These are phyloP conservation scores for Globisporangium polare DNA, from an alignment of 352 stramenopile genomes.

Conservation along the genomic window DNA sequence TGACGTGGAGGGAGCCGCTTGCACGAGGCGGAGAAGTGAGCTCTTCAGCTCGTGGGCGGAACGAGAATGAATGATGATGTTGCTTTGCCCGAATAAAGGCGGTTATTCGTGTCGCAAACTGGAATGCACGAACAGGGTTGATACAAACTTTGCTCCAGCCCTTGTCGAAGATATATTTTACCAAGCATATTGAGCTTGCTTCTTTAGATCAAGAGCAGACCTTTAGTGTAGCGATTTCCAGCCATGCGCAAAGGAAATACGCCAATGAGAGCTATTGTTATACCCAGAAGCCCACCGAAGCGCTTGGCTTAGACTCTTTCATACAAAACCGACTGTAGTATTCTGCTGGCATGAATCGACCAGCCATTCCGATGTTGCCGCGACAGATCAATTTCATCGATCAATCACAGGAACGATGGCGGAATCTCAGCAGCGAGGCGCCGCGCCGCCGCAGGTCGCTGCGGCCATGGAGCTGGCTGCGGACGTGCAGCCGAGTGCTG, in stretches of 20 bases:
- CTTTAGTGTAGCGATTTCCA: not conserved
- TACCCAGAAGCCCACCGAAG: not conserved
- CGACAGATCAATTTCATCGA: not conserved
- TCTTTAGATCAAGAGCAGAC: not conserved
- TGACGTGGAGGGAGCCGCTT: not conserved
- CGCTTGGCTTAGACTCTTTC: too few species aligned
- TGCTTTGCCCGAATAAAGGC: not conserved
- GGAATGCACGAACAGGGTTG: not conserved
- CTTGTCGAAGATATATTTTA: not conserved
- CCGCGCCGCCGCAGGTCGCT: not conserved
- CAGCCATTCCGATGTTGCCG: slow-evolving; percentile 4
- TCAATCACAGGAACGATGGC: not conserved
- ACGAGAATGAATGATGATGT: not conserved
- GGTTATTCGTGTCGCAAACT: not conserved
- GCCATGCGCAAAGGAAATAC: not conserved
- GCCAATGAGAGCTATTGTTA: not conserved
- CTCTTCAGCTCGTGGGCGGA: too few species aligned
- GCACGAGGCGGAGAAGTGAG: too few species aligned
- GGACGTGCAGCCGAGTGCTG: not conserved
- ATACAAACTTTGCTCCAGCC: not conserved
- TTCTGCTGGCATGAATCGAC: not conserved
- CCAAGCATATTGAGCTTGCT: not conserved
- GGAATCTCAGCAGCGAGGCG: not conserved
- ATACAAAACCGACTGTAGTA: not conserved
- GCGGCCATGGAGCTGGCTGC: not conserved